A percentile compares a stretch with the other conserved stretches of the same genome.
Conservation (phyloP, 2,329 filamentous ascomycete genomes). For the Cladosporium sp. region DNA sequence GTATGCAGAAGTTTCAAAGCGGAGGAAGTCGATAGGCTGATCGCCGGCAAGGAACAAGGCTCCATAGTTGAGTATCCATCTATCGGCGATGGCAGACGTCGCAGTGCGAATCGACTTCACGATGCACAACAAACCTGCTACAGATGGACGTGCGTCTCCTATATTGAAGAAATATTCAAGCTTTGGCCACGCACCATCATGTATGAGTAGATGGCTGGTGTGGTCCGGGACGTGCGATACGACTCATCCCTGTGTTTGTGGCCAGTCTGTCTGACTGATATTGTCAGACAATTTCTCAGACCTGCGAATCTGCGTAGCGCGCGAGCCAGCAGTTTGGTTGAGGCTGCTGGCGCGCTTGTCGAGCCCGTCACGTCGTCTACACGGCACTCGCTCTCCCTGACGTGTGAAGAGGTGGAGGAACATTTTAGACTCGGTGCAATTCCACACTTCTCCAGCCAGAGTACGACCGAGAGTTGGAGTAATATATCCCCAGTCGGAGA, state of each 20-base stretch:
- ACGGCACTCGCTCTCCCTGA: not conserved
- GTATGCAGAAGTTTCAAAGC: not conserved
- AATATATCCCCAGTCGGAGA: not conserved
- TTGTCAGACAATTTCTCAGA: not conserved
- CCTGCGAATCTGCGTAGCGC: slow-evolving; percentile 5
- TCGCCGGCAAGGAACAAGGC: not conserved
- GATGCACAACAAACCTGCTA: not conserved
- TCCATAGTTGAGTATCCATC: slow-evolving; percentile 4
- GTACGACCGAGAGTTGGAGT: slow-evolving; percentile 11
- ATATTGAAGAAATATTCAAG: not conserved
- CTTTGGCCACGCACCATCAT: not conserved
- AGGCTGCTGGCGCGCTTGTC: slow-evolving; percentile 3
- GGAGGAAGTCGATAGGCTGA: not conserved
- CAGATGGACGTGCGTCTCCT: not conserved
- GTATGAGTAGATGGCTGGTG: not conserved
- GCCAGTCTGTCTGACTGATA: not conserved
- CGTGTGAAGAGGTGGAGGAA: slow-evolving; percentile 11
- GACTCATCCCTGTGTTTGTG: not conserved
- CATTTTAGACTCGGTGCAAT: slow-evolving; percentile 11
- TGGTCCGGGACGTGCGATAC: not conserved
- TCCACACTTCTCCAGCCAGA: slow-evolving; percentile 7
- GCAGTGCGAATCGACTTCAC: not conserved
- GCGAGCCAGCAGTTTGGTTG: slow-evolving; percentile 11
- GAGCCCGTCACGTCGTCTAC: not conserved
- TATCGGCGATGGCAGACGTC: slow-evolving; percentile 1